Evolutionary conservation across 192 early-diverging fungal species (phyloP).

Genomic region (Glomus cerebriforme): DNA sequence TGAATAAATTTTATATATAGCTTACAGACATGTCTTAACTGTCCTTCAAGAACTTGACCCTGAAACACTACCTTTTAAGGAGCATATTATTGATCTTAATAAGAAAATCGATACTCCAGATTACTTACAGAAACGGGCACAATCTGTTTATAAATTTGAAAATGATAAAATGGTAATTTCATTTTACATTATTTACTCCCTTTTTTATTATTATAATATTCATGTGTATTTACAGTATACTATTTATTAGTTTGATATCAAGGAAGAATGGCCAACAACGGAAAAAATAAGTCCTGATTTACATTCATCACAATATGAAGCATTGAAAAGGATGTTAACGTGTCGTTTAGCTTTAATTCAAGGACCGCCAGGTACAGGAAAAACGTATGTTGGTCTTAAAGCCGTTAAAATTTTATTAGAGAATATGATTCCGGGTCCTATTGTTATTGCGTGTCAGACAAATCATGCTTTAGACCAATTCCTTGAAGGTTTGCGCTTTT

Average conservation of each 20-base stretch:
- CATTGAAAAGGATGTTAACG: conserved; percentile 48
- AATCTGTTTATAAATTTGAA: conserved; percentile 25
- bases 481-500: conserved; percentile 34
- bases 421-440: conserved; percentile 44
- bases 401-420: conserved; percentile 48
- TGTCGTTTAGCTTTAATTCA: conserved; percentile 51
- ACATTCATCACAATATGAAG: conserved; percentile 46
- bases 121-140: conserved; percentile 35
- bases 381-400: conserved; percentile 56
- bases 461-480: conserved; percentile 58
- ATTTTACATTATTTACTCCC: background rate
- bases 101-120: conserved; percentile 39
- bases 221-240: background rate
- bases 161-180: background rate
- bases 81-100: conserved; percentile 45
- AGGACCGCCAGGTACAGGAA: conserved; percentile 64
- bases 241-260: conserved; percentile 21
- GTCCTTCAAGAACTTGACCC: conserved; percentile 47
- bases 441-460: conserved; percentile 59
- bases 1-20: conserved; percentile 25
- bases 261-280: background rate
- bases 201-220: background rate
- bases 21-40: conserved; percentile 53
- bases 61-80: conserved; percentile 42
- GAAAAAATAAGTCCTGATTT: background rate